Evolutionary conservation across 1,284 basidiomycete genomes (phyloP).

Genomic region (Anthracocystis walkeri): DNA sequence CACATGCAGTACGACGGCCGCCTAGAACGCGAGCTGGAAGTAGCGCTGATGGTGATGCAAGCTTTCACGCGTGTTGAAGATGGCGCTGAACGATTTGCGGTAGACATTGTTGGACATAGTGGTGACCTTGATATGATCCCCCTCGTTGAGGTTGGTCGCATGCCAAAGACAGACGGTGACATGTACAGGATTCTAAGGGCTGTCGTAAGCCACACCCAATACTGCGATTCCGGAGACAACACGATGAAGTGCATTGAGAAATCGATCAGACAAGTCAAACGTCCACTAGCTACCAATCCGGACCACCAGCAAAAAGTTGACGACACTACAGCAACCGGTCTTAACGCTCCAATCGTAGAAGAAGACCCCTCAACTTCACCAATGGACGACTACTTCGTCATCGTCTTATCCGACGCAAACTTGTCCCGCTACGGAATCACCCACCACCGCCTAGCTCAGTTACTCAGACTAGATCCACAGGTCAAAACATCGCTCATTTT

Average conservation of each 20-base stretch:
- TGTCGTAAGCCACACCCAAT: constrained; percentile 61
- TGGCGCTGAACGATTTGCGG: constrained; percentile 55
- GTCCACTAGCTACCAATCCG: constrained; percentile 15
- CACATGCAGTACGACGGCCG: constrained; percentile 68
- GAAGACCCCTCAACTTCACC: constrained; percentile 31
- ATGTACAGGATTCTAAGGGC: constrained; percentile 63
- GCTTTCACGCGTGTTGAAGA: constrained; percentile 62
- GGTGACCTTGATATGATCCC: constrained; percentile 68
- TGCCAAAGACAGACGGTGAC: constrained; percentile 64
- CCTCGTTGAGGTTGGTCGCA: constrained; percentile 54
- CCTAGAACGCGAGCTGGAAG: constrained; percentile 64
- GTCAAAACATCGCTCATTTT: constrained; percentile 67
- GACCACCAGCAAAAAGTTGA: constrained; percentile 1
- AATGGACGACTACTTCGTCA: constrained; percentile 70
- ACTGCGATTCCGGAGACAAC: constrained; percentile 59
- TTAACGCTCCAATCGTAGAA: constrained; percentile 21
- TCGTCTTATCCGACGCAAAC: constrained; percentile 70
- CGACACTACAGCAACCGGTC: constrained; percentile 27
- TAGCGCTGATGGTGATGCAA: constrained; percentile 69
- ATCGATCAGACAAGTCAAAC: constrained; percentile 52
- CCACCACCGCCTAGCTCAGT: constrained; percentile 43
- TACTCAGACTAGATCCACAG: constrained; percentile 55
- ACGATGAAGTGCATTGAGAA: constrained; percentile 59
- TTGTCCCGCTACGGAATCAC: constrained; percentile 69
- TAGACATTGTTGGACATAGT: constrained; percentile 69